Conservation (phyloP, 1,284 basidiomycete genomes). For the Boletus austroedulis region DNA sequence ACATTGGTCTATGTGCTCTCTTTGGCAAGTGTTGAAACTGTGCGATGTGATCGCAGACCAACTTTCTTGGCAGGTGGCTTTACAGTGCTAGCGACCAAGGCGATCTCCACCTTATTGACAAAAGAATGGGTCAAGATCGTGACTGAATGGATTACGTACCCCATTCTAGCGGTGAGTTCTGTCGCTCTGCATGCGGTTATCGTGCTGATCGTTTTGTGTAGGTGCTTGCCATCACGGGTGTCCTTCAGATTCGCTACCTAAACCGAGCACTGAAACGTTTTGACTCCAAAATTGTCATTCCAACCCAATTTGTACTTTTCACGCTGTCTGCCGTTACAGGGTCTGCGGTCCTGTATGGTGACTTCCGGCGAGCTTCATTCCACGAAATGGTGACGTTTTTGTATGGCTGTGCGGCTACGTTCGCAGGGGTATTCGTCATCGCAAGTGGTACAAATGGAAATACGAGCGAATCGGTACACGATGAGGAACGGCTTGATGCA, state of each 20-base stretch:
- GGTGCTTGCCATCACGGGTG: constrained; percentile 76
- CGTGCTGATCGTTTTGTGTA: constrained; percentile 35
- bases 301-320: constrained; percentile 92
- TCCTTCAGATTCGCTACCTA: constrained; percentile 89
- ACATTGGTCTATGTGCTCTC: constrained; percentile 85
- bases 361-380: constrained; percentile 80
- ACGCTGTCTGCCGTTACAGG: constrained; percentile 87
- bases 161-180: constrained; percentile 55
- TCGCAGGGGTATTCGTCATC: constrained; percentile 83
- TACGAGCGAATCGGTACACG: constrained; percentile 18
- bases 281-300: constrained; percentile 82
- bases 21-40: constrained; percentile 53
- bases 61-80: constrained; percentile 67
- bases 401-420: constrained; percentile 80
- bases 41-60: constrained; percentile 3
- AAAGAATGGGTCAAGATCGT: constrained; percentile 74
- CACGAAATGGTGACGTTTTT: constrained; percentile 85
- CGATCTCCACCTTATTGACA: constrained; percentile 81
- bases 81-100: constrained; percentile 93
- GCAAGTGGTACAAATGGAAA: constrained; percentile 50
- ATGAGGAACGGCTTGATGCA: constrained; percentile 30
- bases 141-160: constrained; percentile 77
- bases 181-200: constrained; percentile 10
- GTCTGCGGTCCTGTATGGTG: constrained; percentile 90
- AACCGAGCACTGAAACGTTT: constrained; percentile 89